phyloP scores from a whole-genome alignment of 2,329 filamentous ascomycete genomes.

The Fonsecaea erecta region DNA sequence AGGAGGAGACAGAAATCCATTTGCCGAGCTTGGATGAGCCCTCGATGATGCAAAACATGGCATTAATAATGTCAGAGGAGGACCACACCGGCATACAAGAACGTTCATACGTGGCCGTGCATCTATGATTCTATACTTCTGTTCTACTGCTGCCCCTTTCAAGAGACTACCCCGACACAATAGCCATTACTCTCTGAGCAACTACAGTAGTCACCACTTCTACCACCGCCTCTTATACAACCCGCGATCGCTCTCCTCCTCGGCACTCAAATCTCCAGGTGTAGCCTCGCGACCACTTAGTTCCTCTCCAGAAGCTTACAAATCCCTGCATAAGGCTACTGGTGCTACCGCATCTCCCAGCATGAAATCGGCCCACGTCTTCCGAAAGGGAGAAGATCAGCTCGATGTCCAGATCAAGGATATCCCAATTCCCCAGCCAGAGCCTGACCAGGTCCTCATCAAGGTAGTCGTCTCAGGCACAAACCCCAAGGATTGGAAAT shows the following conservation, averaged over 20 bases:
- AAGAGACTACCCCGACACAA: neutral
- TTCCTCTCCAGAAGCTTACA: neutral
- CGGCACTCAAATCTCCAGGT: neutral
- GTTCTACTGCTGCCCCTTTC: neutral
- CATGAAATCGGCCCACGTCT: constrained; percentile 32
- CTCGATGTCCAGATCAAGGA: constrained; percentile 42
- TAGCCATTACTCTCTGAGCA: neutral
- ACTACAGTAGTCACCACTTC: neutral
- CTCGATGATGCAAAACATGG: constrained; percentile 13
- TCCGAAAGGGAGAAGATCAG: constrained; percentile 6
- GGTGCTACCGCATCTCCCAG: neutral
- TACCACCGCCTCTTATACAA: neutral
- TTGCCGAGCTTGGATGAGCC: neutral
- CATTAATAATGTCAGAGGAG: constrained; percentile 13
- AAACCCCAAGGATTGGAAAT: constrained; percentile 59
- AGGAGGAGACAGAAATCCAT: neutral
- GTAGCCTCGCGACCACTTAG: neutral
- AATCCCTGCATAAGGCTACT: neutral
- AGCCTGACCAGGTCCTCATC: constrained; percentile 47
- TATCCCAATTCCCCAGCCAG: constrained; percentile 48
- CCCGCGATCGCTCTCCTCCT: neutral
- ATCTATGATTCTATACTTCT: neutral
- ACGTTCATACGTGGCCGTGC: neutral
- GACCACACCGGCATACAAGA: too few species aligned
- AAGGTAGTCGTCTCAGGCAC: constrained; percentile 49